phyloP scores from a whole-genome alignment of 2,329 filamentous ascomycete species.

The Aspergillus novofumigatus region DNA sequence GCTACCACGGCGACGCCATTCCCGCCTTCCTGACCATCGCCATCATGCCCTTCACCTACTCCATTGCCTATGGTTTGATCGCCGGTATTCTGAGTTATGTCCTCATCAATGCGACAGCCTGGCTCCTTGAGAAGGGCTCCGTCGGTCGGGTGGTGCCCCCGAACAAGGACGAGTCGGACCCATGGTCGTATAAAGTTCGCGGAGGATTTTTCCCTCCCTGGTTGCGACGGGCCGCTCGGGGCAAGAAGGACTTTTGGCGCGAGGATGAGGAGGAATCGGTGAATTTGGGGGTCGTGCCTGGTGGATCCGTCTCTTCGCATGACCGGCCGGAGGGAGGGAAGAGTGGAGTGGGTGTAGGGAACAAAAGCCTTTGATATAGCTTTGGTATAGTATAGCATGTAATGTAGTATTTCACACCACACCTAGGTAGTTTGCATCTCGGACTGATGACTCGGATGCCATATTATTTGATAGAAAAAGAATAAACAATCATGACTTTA shows the following conservation, averaged over 20 bases:
- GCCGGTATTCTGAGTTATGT: conserved; percentile 74
- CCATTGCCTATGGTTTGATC: conserved; percentile 81
- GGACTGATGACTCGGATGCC: not conserved
- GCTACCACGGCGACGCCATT: conserved; percentile 75
- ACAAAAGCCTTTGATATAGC: not conserved
- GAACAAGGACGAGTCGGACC: conserved; percentile 72
- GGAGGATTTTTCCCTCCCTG: conserved; percentile 73
- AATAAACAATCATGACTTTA: not conserved
- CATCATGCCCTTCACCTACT: conserved; percentile 87
- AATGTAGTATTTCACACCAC: not conserved
- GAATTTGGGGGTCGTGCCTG: conserved; percentile 9
- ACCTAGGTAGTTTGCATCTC: not conserved
- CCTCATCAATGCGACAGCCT: conserved; percentile 67
- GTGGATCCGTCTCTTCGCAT: conserved; percentile 6
- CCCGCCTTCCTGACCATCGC: conserved; percentile 81
- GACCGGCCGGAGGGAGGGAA: not conserved
- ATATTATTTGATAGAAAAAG: not conserved
- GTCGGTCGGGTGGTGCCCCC: conserved; percentile 68
- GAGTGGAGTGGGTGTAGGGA: not conserved
- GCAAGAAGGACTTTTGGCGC: conserved; percentile 73
- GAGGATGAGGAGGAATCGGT: conserved; percentile 21
- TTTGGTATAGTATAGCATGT: not conserved
- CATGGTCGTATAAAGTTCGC: conserved; percentile 72
- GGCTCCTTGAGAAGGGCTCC: conserved; percentile 62
- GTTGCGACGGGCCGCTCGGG: conserved; percentile 59